Conservation (phyloP, 148 eudicot genomes). For the Rhododendron williamsianum region DNA sequence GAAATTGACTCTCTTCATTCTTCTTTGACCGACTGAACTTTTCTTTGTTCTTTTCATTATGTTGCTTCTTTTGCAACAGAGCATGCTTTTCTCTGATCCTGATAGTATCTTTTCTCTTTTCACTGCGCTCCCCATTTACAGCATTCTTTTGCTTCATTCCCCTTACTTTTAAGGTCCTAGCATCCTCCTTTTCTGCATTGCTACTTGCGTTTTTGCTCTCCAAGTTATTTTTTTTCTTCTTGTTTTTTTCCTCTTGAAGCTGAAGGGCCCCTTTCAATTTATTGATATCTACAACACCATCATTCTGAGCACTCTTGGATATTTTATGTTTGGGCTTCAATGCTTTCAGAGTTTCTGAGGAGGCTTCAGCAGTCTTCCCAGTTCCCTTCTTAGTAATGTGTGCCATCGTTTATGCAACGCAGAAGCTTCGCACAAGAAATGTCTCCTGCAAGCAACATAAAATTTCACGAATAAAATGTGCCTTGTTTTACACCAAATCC, state of each 20-base stretch:
- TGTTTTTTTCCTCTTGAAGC: constrained; percentile 14
- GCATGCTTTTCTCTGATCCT: background rate
- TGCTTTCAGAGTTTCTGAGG: constrained; percentile 17
- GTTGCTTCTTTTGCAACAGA: background rate
- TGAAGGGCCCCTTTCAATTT: constrained; percentile 6
- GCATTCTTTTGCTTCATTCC: background rate
- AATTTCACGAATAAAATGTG: background rate
- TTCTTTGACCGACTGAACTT: background rate
- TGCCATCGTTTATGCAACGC: background rate
- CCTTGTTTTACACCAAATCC: background rate
- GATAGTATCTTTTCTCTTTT: background rate
- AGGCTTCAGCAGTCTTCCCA: constrained; percentile 5
- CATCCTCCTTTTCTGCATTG: constrained; percentile 5
- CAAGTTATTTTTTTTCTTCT: constrained; percentile 8
- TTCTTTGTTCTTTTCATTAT: background rate
- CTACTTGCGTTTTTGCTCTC: background rate
- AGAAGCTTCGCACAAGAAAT: background rate
- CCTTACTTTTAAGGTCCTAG: background rate
- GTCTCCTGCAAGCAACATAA: background rate
- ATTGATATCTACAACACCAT: background rate
- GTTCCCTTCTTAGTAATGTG: background rate
- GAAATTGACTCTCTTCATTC: constrained; percentile 3
- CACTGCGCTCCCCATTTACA: background rate
- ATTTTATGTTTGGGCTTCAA: constrained; percentile 30
- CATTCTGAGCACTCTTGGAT: constrained; percentile 18